Base-by-base conservation (phyloP, 257 asterid genomes). In the Forsythia viridissima region DNA sequence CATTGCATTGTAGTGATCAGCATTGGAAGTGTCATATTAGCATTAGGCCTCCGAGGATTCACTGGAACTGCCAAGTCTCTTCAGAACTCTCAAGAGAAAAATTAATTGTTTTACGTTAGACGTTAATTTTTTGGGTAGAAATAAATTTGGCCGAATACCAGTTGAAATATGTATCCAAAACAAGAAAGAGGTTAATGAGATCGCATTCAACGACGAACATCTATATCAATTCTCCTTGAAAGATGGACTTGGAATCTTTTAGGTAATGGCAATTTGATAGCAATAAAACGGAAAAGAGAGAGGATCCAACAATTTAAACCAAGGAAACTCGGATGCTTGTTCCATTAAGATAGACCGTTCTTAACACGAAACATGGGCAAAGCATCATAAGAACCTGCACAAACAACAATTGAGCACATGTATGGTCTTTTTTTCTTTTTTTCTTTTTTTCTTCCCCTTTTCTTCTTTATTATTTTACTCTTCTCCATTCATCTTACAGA, bases 351-450 rank as follows among this genome's bases (percentile, higher is more conserved):
- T 71, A 48, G 74, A 78, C 4, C 36, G 21, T 34, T 18, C 38
- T 24, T 10, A 72, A 79, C 68, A 78, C 63, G 37, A 67, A 82
- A 48, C 79, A 73, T 73, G 66, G 78, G 68, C 63, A 85, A 82
- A 85, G 89, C 88, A 87, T 80, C 86, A 85, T 74, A 74, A 77
- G 74, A 79, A 82, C 85, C 84, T 80, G 80, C 81, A 78, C 76
- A 81, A 87, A 80, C 77, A 82, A 77, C 78, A 87, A 84, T 63
- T n/a, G 39, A 87, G 81, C 78, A 81, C 83, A 89, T 46, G 76
- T 67, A 72, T 67, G 18, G 82, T 77, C 78, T 69, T 69, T 70
- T 77, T 46, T 48, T 75, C 57, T 43, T 69, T 68, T 30, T 30
- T 30, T 30, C 2, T 69, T 68, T 30, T 30, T 30, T 30, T 30